These are phyloP conservation scores for Schwanniomyces polymorphus DNA, from an alignment of 805 yeast species.

Conservation along the genomic window DNA sequence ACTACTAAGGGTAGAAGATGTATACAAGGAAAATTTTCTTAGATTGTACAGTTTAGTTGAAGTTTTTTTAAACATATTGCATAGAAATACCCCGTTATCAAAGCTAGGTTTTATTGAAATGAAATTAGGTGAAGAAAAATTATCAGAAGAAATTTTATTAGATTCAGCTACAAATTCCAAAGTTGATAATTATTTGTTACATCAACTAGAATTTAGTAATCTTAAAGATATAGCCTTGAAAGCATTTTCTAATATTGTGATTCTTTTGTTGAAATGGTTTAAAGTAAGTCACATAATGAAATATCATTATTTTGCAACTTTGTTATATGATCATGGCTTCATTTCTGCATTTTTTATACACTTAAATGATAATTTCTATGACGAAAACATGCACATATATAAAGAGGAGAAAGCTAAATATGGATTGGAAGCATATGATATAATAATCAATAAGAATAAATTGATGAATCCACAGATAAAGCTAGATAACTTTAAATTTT, in stretches of 20 bases:
- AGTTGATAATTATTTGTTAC: constrained; percentile 27
- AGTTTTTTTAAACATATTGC: constrained; percentile 64
- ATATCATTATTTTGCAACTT: constrained; percentile 67
- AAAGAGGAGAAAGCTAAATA: constrained; percentile 7
- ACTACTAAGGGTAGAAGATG: constrained; percentile 56
- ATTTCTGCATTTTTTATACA: constrained; percentile 34
- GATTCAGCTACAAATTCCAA: constrained; percentile 14
- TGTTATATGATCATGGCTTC: constrained; percentile 73
- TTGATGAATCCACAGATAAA: constrained; percentile 37
- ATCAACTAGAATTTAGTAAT: constrained; percentile 54
- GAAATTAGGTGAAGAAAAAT: constrained; percentile 33
- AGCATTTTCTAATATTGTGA: constrained; percentile 54
- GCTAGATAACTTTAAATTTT: constrained; percentile 35
- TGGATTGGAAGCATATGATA: constrained; percentile 27
- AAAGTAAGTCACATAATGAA: constrained; percentile 76
- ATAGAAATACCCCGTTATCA: constrained; percentile 44
- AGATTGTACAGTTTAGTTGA: constrained; percentile 62
- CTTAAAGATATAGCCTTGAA: constrained; percentile 65
- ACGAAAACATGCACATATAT: constrained; percentile 28
- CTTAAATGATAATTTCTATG: constrained; percentile 35
- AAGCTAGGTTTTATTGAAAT: constrained; percentile 34
- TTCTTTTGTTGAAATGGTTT: constrained; percentile 70
- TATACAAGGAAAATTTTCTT: constrained; percentile 54
- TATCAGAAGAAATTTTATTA: constrained; percentile 11
- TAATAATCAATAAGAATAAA: constrained; percentile 35